Percentiles rank a stretch among this genome's conserved stretches.
phyloP scores from a whole-genome alignment of 306 rosid species.

The Sindora glabra region DNA sequence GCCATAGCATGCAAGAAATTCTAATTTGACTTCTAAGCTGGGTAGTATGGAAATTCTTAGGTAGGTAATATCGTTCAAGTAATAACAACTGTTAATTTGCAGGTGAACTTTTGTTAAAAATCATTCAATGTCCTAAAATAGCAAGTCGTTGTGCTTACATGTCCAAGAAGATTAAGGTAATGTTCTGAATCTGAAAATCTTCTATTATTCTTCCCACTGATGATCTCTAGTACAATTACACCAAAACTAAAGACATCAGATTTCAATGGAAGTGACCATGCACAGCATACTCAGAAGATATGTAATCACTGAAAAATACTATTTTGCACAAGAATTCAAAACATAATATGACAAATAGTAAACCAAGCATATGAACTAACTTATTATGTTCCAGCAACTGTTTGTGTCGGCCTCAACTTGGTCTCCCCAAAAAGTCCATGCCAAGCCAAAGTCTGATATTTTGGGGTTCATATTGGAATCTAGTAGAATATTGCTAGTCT shows the following conservation, averaged over 20 bases:
- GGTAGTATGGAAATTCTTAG: too few species aligned
- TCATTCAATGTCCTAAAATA: too few species aligned
- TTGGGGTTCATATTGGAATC: constrained; percentile 32
- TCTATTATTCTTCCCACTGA: constrained; percentile 29
- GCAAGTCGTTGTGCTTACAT: constrained; percentile 1
- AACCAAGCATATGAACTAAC: neutral
- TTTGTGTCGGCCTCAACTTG: constrained; percentile 14
- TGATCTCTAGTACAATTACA: constrained; percentile 23
- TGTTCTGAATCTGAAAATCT: constrained; percentile 21
- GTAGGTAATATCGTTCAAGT: too few species aligned
- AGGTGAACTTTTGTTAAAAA: too few species aligned
- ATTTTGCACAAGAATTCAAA: too few species aligned
- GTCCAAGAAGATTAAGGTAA: constrained; percentile 26
- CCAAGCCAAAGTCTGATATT: constrained; percentile 38
- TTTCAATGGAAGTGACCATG: constrained; percentile 20
- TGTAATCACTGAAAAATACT: constrained; percentile 28
- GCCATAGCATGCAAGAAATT: too few species aligned
- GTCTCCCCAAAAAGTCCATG: constrained; percentile 17
- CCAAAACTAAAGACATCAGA: constrained; percentile 33
- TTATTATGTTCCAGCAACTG: constrained; percentile 32
- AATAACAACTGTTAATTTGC: too few species aligned
- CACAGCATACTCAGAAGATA: constrained; percentile 27
- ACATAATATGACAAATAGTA: too few species aligned
- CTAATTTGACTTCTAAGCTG: too few species aligned
- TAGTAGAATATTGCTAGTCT: constrained; percentile 29